Conservation (phyloP, 768 basidiomycete species). For the Calocybe cyanea region DNA sequence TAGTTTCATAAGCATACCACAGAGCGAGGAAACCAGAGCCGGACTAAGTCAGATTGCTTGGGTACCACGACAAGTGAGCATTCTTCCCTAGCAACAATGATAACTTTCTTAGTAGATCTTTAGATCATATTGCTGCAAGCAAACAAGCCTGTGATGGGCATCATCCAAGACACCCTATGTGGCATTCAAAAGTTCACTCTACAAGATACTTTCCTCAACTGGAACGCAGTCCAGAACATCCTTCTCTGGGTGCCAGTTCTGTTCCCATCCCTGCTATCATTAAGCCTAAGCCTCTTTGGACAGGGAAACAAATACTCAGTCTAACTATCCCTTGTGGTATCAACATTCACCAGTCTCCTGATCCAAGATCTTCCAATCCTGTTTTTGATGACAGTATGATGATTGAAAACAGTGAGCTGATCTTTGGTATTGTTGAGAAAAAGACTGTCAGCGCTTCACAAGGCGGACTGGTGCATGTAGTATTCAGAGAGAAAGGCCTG, state of each 20-base stretch:
- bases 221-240: conserved; percentile 95
- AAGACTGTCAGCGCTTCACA: conserved; percentile 97
- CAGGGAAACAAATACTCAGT: conserved; percentile 93
- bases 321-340: conserved; percentile 93
- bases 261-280: conserved; percentile 92
- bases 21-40: conserved; percentile 96
- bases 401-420: conserved; percentile 94
- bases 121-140: conserved; percentile 99
- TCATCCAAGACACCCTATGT: conserved; percentile 97
- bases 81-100: not conserved
- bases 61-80: conserved; percentile 88
- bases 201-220: conserved; percentile 93
- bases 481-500: conserved; percentile 96
- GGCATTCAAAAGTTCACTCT: conserved; percentile 97
- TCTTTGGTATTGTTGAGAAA: conserved; percentile 96
- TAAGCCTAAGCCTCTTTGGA: conserved; percentile 97
- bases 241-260: conserved; percentile 90
- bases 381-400: conserved; percentile 91
- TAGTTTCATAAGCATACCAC: conserved; percentile 68
- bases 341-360: conserved; percentile 82
- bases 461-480: conserved; percentile 93
- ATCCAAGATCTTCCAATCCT: conserved; percentile 75
- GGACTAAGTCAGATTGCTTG: conserved; percentile 98
- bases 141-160: conserved; percentile 99
- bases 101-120: not conserved